Evolutionary conservation across 2,329 filamentous ascomycete species (phyloP), one percentile per base, ranked within the genome.

Genomic region (Ambrosiella xylebori): DNA sequence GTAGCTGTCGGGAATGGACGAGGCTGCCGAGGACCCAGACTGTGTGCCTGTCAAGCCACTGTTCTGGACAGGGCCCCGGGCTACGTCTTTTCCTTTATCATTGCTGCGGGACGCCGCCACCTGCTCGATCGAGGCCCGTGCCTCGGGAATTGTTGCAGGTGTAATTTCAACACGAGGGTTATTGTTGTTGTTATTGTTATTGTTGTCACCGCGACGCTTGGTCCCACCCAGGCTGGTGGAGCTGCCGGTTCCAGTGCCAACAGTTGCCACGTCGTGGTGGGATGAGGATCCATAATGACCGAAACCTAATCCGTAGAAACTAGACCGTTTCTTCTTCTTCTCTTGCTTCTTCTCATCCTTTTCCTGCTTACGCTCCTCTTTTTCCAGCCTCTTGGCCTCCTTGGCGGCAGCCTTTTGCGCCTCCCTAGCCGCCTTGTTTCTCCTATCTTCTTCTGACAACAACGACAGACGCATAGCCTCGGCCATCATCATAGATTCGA

Each of bases 401-500:
- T 95, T 96, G 62, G 72, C 72, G 45, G 71, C 70, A 60, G 91
- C 85, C 66, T 90, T 93, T 35, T 77, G 78, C 0, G 79, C 77
- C 60, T 88, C 86, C 67, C 90, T 91, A 55, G 93, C 87, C 54
- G 86, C 84, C 65, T 88, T 93, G 52, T 80, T 84, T 64, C 88
- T 86, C n/a, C 91, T 80, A 47, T 97, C 91, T 65, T 97, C 91
- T 68, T 98, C 93, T 1, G 88, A 84, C 0, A 86, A 89, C n/a
- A 98, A 74, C 53, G 89, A 95, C 37, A 95, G 70, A 44, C 93
- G 78, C 53, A 98, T 94, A 0, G 93, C 93, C 68, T 98, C 93
- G 76, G 93, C 88, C 75, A 97, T 89, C 93, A 98, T 98, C 74
- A 98, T 86, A 54, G 95, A 91, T 68, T 98, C 93, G 0, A 97